phyloP scores from a whole-genome alignment of 2,329 filamentous ascomycete genomes.

The Thielaviopsis musarum region DNA sequence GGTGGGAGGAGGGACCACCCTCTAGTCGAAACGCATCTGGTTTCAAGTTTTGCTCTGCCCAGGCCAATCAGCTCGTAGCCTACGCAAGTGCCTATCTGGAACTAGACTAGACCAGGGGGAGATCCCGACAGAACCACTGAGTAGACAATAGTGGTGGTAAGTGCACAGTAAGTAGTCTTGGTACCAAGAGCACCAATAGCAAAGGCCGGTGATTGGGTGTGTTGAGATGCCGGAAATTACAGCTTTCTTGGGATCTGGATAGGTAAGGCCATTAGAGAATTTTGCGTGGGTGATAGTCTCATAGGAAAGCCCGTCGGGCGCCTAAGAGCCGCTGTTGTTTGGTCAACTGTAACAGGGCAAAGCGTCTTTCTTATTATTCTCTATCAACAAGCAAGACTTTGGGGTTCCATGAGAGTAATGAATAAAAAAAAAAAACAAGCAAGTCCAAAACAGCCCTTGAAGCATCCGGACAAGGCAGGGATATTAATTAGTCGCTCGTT shows the following conservation, averaged over 20 bases:
- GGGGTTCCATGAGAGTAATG: too few species aligned
- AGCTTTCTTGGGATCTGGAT: background rate
- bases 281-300: background rate
- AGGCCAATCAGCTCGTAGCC: constrained; percentile 12
- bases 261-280: background rate
- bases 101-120: background rate
- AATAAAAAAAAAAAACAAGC: too few species aligned
- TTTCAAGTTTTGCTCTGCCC: constrained; percentile 15
- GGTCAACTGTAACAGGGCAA: background rate
- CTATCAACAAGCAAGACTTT: background rate
- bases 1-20: background rate
- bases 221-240: background rate
- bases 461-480: background rate
- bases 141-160: too few species aligned
- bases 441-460: too few species aligned
- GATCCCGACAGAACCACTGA: background rate
- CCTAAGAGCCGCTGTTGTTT: background rate
- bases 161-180: too few species aligned
- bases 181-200: too few species aligned
- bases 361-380: background rate
- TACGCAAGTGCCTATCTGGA: background rate
- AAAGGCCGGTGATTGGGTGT: background rate
- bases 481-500: background rate
- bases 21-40: constrained; percentile 16
- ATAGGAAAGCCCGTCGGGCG: too few species aligned